Percentiles rank a stretch among this genome's conserved stretches.
Evolutionary conservation across 2,329 filamentous ascomycete species (phyloP).

Genomic region (Trichophyton verrucosum): DNA sequence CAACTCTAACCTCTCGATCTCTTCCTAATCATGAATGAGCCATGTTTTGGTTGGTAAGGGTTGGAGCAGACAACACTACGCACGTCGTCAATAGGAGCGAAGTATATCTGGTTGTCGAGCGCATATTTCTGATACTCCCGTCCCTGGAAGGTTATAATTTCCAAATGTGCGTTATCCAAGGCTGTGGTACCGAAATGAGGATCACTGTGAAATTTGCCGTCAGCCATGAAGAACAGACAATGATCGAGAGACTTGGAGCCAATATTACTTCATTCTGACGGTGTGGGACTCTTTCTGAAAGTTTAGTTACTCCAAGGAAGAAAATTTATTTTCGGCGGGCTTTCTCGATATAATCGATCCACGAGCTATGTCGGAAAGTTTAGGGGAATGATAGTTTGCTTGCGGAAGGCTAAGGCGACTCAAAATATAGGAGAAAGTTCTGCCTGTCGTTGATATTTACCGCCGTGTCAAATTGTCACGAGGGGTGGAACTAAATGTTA

Average conservation of each 20-base stretch:
- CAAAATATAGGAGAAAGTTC: not conserved
- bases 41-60: not conserved
- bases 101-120: slow-evolving; percentile 52
- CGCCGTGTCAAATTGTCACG: not conserved
- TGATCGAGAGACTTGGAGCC: not conserved
- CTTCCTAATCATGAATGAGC: slow-evolving; percentile 40
- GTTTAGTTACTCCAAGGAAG: not conserved
- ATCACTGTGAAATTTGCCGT: slow-evolving; percentile 24
- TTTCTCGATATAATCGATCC: no score
- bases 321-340: not conserved
- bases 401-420: not conserved
- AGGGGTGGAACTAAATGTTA: not conserved
- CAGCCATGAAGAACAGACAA: slow-evolving; percentile 13
- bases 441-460: not conserved
- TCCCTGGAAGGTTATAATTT: slow-evolving; percentile 49
- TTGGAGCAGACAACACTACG: slow-evolving; percentile 9
- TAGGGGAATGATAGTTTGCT: not conserved
- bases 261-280: not conserved
- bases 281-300: not conserved
- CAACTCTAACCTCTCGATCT: slow-evolving; percentile 51
- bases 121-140: slow-evolving; percentile 57
- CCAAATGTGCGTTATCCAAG: slow-evolving; percentile 47
- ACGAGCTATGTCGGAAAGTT: not conserved
- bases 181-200: slow-evolving; percentile 36
- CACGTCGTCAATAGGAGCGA: slow-evolving; percentile 61